Base-by-base conservation (phyloP, 1,139 yeast genomes). In the Keqinozyma sinolaborantium region DNA sequence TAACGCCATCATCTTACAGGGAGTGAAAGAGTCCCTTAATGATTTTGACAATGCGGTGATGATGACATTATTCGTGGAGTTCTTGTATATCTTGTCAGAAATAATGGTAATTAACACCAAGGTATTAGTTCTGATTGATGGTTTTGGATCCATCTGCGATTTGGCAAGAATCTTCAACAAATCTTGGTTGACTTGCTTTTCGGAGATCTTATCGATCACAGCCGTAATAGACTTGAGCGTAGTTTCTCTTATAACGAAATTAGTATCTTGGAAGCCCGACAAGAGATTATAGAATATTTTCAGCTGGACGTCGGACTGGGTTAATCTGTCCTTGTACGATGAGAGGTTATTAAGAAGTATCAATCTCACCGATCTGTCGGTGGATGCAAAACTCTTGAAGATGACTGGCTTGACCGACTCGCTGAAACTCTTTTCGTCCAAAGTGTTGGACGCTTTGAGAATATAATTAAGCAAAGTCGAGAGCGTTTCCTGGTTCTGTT, bases 21-120 rank as follows among this genome's bases (percentile, higher is more conserved):
- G 90, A 4, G 80, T 70, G 48, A 80, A 82, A 0, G 92, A 73
- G 53, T 92, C 98, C 47, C 81, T 80, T 33, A 92, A 67, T 0
- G 95, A 83, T 48, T 88, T 80, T 2, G 87, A 76, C 46, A 86
- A 83, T 0, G 97, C 97, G 1, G 97, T 87, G 6, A 88, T 80
- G 28, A 92, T 61, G 2, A 92, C 95, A 24, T 79, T 79, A 23
- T 82, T 70, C 39, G 82, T 68, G 3, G 86, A 77, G 14, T 60
- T 61, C 15, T 68, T 60, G 38, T 81, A 81, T 40, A 92, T 73
- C 39, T 70, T 64, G 20, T 70, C 61, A 0, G 95, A 81, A 20
- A 92, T 79, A 38, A 77, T 77, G 16, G 87, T 80, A 16, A 92
- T 72, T 26, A 87, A 71, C 16, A 86, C 72, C 14, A 94, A 74